phyloP scores from a whole-genome alignment of 805 yeast genomes.

The Candida khao-thaluensis region DNA sequence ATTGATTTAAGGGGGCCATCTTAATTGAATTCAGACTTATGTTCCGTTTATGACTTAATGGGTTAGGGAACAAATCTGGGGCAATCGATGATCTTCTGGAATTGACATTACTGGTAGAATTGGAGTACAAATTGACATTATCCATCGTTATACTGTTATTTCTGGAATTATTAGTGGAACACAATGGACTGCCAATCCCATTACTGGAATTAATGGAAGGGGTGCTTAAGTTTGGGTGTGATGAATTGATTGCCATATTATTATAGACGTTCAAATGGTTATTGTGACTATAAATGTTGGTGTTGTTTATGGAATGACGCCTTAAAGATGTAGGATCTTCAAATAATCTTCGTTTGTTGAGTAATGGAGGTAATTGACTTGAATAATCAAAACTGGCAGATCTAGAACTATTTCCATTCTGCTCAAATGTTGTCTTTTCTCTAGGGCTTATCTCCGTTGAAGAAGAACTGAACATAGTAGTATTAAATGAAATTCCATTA shows the following conservation, averaged over 20 bases:
- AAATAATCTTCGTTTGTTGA: constrained; percentile 26
- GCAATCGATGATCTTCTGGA: constrained; percentile 45
- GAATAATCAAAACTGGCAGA: constrained; percentile 28
- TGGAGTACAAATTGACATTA: constrained; percentile 21
- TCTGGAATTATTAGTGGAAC: constrained; percentile 36
- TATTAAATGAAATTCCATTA: constrained; percentile 35
- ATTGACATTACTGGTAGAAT: constrained; percentile 23
- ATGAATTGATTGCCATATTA: constrained; percentile 12
- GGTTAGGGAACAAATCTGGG: constrained; percentile 45
- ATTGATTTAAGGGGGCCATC: neutral
- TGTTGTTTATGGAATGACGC: constrained; percentile 28
- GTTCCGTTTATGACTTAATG: constrained; percentile 23
- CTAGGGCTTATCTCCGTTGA: constrained; percentile 5
- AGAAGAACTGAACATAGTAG: constrained; percentile 32
- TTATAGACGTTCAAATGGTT: constrained; percentile 5
- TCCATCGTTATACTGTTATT: constrained; percentile 38
- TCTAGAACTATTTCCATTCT: constrained; percentile 10
- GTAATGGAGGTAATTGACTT: constrained; percentile 20
- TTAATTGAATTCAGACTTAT: constrained; percentile 5
- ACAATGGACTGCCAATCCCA: constrained; percentile 18
- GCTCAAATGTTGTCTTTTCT: neutral
- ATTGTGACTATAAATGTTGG: constrained; percentile 12
- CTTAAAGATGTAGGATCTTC: constrained; percentile 22
- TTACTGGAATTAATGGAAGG: constrained; percentile 5
- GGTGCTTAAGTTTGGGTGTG: constrained; percentile 22